These are phyloP conservation scores for Buxus sempervirens DNA, from an alignment of 164 flowering plant genomes.

Conservation along the genomic window DNA sequence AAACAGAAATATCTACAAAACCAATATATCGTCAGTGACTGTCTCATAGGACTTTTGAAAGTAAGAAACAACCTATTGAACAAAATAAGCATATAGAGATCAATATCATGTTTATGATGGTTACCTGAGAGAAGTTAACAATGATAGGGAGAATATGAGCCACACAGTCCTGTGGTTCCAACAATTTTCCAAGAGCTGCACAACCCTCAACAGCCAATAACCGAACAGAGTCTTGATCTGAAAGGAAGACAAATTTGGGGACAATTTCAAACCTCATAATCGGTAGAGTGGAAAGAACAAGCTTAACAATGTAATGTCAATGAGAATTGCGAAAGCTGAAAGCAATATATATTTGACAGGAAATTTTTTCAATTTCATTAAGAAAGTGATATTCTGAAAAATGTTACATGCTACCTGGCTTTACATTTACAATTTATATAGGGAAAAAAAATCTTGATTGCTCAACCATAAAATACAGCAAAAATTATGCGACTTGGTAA, in stretches of 20 bases:
- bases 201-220: constrained; percentile 96
- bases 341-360: no score
- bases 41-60: background rate
- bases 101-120: background rate
- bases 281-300: background rate
- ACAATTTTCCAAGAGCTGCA: constrained; percentile 92
- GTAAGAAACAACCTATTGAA: background rate
- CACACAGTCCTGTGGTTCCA: constrained; percentile 92
- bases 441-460: background rate
- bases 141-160: constrained; percentile 91
- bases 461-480: background rate
- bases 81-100: background rate
- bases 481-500: no score
- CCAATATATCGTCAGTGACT: background rate
- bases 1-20: background rate
- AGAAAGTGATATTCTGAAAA: no score
- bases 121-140: constrained; percentile 93
- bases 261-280: background rate
- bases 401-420: background rate
- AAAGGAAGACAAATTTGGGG: constrained; percentile 13
- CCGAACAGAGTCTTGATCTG: constrained; percentile 98
- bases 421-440: background rate
- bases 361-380: no score
- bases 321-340: background rate
- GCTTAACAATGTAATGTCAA: background rate